A percentile compares a stretch with the other conserved stretches of the same genome.
These are phyloP conservation scores for Fusarium continuum DNA, from an alignment of 2,329 filamentous ascomycete species.

Conservation along the genomic window DNA sequence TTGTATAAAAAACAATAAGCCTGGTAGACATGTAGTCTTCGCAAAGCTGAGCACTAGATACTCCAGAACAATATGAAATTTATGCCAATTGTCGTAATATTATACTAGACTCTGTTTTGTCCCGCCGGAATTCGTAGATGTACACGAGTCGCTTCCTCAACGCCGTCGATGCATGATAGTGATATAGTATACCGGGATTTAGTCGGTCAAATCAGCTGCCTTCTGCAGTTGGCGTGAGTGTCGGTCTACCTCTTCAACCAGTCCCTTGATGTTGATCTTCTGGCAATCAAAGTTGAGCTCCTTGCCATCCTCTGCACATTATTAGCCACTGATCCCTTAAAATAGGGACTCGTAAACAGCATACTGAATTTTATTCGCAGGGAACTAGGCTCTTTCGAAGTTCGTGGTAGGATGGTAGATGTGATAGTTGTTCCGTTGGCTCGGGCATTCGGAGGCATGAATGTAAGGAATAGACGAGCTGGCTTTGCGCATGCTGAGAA, in stretches of 20 bases:
- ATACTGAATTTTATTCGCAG: constrained; percentile 88
- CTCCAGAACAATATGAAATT: constrained; percentile 32
- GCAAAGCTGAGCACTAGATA: constrained; percentile 28
- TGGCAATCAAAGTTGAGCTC: constrained; percentile 84
- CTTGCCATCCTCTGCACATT: constrained; percentile 82
- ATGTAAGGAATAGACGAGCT: constrained; percentile 86
- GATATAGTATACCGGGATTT: constrained; percentile 40
- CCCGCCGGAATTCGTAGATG: constrained; percentile 27
- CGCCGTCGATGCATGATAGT: constrained; percentile 48
- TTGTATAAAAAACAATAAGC: constrained; percentile 26
- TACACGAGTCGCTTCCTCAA: constrained; percentile 41
- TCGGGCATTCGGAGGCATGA: constrained; percentile 82
- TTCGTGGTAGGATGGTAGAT: constrained; percentile 77
- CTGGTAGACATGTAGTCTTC: constrained; percentile 26
- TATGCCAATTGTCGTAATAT: constrained; percentile 39
- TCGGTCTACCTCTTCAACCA: constrained; percentile 88
- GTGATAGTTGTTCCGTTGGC: constrained; percentile 77
- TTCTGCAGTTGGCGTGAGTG: constrained; percentile 86
- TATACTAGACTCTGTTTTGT: constrained; percentile 39
- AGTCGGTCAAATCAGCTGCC: constrained; percentile 77
- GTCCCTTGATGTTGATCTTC: constrained; percentile 83
- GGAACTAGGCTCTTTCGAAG: constrained; percentile 72
- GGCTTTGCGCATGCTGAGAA: constrained; percentile 83
- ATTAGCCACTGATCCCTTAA: constrained; percentile 37
- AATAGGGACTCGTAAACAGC: constrained; percentile 38